Percentiles rank a stretch among this genome's conserved stretches.
phyloP scores from a whole-genome alignment of 305 asterid genomes.

The Coffea humblotiana region DNA sequence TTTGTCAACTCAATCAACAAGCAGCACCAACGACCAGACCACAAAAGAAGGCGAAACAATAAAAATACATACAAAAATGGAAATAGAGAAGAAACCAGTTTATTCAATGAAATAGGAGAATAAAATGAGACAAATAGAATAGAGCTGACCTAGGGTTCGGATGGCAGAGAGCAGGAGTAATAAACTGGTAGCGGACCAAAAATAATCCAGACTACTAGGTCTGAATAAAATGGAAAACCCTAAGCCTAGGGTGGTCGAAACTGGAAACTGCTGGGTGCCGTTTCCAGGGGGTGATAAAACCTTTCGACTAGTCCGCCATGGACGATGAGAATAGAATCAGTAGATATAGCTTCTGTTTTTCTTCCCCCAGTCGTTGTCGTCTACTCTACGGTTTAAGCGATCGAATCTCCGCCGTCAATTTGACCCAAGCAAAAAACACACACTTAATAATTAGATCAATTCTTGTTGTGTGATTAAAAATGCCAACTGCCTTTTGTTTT shows the following conservation, averaged over 20 bases:
- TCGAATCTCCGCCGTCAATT: slow-evolving; percentile 16
- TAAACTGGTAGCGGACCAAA: not conserved
- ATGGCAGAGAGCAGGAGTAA: not conserved
- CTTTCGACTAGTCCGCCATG: slow-evolving; percentile 20
- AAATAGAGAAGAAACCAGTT: not conserved
- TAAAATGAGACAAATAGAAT: not conserved
- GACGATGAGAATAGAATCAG: not conserved
- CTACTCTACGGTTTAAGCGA: not conserved
- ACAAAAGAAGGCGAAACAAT: not conserved
- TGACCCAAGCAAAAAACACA: not conserved
- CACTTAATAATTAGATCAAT: too few relatives aligned
- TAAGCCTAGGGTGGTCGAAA: not conserved
- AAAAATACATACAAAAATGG: not conserved
- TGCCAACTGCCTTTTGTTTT: too few relatives aligned
- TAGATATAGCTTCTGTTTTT: not conserved
- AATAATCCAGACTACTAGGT: not conserved
- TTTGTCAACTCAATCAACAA: not conserved
- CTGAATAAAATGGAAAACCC: not conserved
- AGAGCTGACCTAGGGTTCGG: slow-evolving; percentile 2
- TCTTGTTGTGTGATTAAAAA: too few relatives aligned
- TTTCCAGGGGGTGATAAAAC: slow-evolving; percentile 1
- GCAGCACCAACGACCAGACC: not conserved
- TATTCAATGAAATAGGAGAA: not conserved
- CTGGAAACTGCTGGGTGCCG: slow-evolving; percentile 2
- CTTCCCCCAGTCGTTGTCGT: not conserved